A percentile compares a stretch with the other conserved stretches of the same genome.
Evolutionary conservation across 768 basidiomycete genomes (phyloP).

Genomic region (Lactarius indigo): DNA sequence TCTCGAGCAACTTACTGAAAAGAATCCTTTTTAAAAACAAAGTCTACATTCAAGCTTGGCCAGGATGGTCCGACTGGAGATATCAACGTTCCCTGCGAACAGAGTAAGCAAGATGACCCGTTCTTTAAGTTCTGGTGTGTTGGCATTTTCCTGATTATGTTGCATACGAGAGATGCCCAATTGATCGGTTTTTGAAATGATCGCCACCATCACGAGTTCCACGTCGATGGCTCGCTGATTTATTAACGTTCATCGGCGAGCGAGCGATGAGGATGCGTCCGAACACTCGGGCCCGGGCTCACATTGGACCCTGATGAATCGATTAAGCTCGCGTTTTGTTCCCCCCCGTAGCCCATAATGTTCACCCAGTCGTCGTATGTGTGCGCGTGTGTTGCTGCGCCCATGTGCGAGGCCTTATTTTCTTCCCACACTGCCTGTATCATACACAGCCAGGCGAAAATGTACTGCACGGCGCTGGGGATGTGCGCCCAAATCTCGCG

Average conservation of each 20-base stretch:
- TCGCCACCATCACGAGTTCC: not conserved
- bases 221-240: not conserved
- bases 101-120: not conserved
- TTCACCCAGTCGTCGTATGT: not conserved
- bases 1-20: constrained; percentile 8
- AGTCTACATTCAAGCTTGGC: not conserved
- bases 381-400: not conserved
- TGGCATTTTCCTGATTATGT: not conserved
- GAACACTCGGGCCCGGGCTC: not conserved
- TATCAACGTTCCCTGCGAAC: not conserved
- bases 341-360: not conserved
- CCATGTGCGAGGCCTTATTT: not conserved
- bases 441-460: not conserved
- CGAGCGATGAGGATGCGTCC: not conserved
- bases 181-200: constrained; percentile 11
- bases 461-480: not conserved
- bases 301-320: not conserved
- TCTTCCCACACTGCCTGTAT: not conserved
- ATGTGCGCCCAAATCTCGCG: not conserved
- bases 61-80: not conserved
- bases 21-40: constrained; percentile 4
- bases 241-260: not conserved
- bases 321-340: not conserved
- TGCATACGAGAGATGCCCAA: not conserved
- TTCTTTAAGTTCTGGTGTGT: not conserved